phyloP scores from a whole-genome alignment of 2,329 filamentous ascomycete genomes.

The Coccinonectria pachysandricola region DNA sequence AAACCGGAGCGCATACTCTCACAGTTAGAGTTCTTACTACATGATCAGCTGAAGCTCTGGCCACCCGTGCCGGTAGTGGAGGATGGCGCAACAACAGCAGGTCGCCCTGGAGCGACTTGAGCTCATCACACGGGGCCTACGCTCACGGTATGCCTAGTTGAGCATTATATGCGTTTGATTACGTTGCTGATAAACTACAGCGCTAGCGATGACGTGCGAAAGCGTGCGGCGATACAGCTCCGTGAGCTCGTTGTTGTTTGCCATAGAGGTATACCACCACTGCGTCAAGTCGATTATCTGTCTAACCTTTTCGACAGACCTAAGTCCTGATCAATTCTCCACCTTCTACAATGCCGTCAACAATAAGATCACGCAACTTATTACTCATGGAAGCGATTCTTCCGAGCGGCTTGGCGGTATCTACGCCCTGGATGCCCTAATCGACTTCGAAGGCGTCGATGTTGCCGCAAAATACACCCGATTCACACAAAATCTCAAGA shows the following conservation, averaged over 20 bases:
- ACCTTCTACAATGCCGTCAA: constrained; percentile 47
- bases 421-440: constrained; percentile 80
- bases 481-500: constrained; percentile 83
- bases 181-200: constrained; percentile 17
- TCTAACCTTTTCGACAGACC: too few relatives aligned
- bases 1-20: too few relatives aligned
- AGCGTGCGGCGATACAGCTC: constrained; percentile 42
- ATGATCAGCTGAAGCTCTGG: constrained; percentile 18
- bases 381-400: constrained; percentile 76
- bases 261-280: constrained; percentile 46
- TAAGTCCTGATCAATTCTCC: constrained; percentile 67
- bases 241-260: constrained; percentile 44
- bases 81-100: constrained; percentile 37
- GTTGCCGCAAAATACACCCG: constrained; percentile 86
- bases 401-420: constrained; percentile 86
- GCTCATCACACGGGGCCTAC: constrained; percentile 42
- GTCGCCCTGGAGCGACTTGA: constrained; percentile 47
- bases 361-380: constrained; percentile 51
- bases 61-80: constrained; percentile 18
- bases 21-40: too few relatives aligned
- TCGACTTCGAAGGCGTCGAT: constrained; percentile 95
- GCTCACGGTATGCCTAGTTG: constrained; percentile 36
- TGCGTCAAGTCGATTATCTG: too few relatives aligned
- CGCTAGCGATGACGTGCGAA: constrained; percentile 37
- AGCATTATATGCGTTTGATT: not conserved